phyloP scores from a whole-genome alignment of 2,329 filamentous ascomycete species.

The Pestalotiopsis sp. region DNA sequence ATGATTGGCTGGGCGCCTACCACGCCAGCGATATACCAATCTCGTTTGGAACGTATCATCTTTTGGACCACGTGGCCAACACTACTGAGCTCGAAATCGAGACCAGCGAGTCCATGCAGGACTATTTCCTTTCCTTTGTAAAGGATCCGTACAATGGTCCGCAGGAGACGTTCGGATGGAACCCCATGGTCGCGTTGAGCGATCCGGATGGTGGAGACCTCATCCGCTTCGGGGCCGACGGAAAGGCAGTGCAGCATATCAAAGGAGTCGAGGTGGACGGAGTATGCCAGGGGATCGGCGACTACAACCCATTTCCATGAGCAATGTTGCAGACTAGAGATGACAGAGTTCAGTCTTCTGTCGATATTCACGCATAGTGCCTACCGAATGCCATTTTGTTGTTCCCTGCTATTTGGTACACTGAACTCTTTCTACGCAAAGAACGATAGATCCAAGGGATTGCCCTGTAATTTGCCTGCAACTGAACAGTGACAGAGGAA shows the following conservation, averaged over 20 bases:
- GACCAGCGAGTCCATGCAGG: slow-evolving; percentile 29
- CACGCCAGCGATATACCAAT: slow-evolving; percentile 41
- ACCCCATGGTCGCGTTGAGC: slow-evolving; percentile 10
- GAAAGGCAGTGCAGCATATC: slow-evolving; percentile 24
- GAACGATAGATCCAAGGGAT: too few species aligned
- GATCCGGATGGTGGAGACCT: slow-evolving; percentile 22
- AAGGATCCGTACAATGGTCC: slow-evolving; percentile 27
- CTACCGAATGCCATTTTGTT: too few species aligned
- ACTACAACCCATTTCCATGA: slow-evolving; percentile 13
- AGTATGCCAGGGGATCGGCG: slow-evolving; percentile 17
- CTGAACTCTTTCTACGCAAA: too few species aligned
- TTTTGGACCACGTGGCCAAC: slow-evolving; percentile 24
- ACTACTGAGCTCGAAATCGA: slow-evolving; percentile 27
- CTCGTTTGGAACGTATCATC: slow-evolving; percentile 39
- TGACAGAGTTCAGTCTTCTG: not conserved
- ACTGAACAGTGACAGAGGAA: too few species aligned
- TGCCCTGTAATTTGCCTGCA: too few species aligned
- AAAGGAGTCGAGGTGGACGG: slow-evolving; percentile 28
- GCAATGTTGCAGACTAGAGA: not conserved
- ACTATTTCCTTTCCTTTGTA: slow-evolving; percentile 28
- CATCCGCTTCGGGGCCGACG: slow-evolving; percentile 28
- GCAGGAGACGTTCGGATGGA: slow-evolving; percentile 18
- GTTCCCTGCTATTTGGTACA: too few species aligned
- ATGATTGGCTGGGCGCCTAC: slow-evolving; percentile 44
- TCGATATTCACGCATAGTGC: too few species aligned